Evolutionary conservation across 2,329 filamentous ascomycete genomes (phyloP).

Genomic region (Davidsoniella australis): DNA sequence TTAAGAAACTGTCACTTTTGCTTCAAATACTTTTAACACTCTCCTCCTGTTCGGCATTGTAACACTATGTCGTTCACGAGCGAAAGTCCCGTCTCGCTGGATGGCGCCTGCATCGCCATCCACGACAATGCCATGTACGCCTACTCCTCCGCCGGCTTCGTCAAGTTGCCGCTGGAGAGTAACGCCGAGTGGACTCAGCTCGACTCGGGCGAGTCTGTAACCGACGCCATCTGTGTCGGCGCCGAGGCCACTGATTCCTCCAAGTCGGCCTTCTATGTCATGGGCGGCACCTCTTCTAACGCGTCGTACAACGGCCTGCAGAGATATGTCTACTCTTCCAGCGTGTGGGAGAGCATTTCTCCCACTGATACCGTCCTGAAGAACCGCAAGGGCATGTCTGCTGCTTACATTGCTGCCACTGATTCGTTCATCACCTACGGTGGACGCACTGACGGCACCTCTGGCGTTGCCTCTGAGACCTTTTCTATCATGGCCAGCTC

Average conservation of each 20-base stretch:
- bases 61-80: conserved; percentile 12
- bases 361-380: conserved; percentile 36
- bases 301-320: conserved; percentile 58
- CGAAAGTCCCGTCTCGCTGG: conserved; percentile 38
- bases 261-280: conserved; percentile 54
- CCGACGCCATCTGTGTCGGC: conserved; percentile 61
- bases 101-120: conserved; percentile 66
- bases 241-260: conserved; percentile 41
- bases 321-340: conserved; percentile 38
- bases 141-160: conserved; percentile 58
- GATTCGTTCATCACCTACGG: conserved; percentile 67
- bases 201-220: conserved; percentile 49
- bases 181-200: conserved; percentile 58
- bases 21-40: conserved; percentile 1
- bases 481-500: conserved; percentile 52
- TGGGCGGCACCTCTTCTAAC: conserved; percentile 48
- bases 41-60: conserved; percentile 10
- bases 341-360: conserved; percentile 33
- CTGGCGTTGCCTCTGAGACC: conserved; percentile 49
- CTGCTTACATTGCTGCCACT: conserved; percentile 52
- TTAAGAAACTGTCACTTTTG: background rate
- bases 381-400: conserved; percentile 58
- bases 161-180: conserved; percentile 50
- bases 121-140: conserved; percentile 71
- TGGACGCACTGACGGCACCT: conserved; percentile 46